Base-by-base conservation (phyloP, 306 rosid species). In the Vicia sativa region DNA sequence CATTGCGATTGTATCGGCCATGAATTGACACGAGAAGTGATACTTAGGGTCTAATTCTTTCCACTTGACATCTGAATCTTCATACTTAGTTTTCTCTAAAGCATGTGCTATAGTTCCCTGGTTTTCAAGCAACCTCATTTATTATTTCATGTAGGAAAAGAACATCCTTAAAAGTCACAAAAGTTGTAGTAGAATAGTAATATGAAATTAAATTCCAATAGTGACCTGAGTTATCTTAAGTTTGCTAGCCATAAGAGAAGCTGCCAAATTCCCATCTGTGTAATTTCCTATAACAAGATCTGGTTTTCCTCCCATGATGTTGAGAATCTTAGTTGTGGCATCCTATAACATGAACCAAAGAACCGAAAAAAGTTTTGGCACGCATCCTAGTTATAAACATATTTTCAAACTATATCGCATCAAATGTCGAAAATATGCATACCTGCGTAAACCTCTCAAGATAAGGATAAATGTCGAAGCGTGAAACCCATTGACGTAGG, bases 51-150 rank as follows among this genome's bases (percentile, higher is more conserved):
- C 96, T 45, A 92, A 61, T 43, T 87, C 92, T 82, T 87, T 92
- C 96, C 98, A 89, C 70, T 84, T 89, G 73, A 89, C 67, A 81
- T 92, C 98, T 54, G 96, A 92, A 83, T 92, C 84, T 80, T 87
- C 96, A 67, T 92, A 92, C 68, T 92, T 92, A 21, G 92, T 84
- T 78, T 92, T 92, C 82, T 92, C 96, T 72, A 92, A 83, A 73
- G 96, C 96, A 71, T 92, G 98, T 34, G 98, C 98, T 74, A 89
- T 89, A 31, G 95, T 92, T 67, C 81, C 98, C 95, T 92, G 68
- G 41, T 65, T 76, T 77, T 44, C 53, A 62, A 71, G 10, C 60
- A 43, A 44, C 39, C 37, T 44, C 13, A 64, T 37, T 11, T 45
- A 39, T 80, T 39, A 58, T 58, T 62, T 54, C 49, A 64, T 37